phyloP scores from a whole-genome alignment of 345 rosid genomes.

The Populus davidiana region DNA sequence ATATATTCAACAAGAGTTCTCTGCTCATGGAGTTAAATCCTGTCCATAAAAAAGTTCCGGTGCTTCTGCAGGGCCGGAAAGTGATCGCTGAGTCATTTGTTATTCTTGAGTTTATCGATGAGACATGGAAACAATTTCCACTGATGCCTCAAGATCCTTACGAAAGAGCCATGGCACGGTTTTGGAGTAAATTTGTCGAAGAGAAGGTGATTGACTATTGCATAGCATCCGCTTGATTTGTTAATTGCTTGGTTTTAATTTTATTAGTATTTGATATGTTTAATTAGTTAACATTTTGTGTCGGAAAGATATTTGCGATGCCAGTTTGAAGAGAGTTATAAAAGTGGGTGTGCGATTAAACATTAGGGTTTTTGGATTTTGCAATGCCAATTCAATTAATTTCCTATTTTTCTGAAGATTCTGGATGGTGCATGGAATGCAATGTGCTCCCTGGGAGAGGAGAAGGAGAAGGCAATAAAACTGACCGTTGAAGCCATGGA shows the following conservation, averaged over 20 bases:
- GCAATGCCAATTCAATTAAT: neutral
- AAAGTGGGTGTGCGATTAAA: neutral
- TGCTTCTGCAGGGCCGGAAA: constrained; percentile 16
- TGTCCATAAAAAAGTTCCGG: constrained; percentile 15
- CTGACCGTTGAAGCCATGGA: constrained; percentile 21
- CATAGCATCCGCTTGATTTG: neutral
- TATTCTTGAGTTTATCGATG: constrained; percentile 32
- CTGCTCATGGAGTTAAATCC: constrained; percentile 18
- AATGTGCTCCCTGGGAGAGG: constrained; percentile 16
- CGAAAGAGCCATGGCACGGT: constrained; percentile 34
- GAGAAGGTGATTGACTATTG: constrained; percentile 21
- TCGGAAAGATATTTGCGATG: too few relatives aligned
- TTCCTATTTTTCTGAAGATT: neutral
- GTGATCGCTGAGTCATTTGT: constrained; percentile 13
- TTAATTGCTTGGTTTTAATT: neutral
- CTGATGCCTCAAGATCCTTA: constrained; percentile 40
- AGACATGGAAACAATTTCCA: constrained; percentile 34
- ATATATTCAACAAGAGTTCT: constrained; percentile 16
- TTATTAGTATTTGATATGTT: neutral
- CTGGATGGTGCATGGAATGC: constrained; percentile 6
- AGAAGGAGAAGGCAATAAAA: constrained; percentile 15
- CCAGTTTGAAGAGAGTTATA: too few relatives aligned
- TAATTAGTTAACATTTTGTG: too few relatives aligned
- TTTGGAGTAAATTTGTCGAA: constrained; percentile 37
- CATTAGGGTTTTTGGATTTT: neutral